These are phyloP conservation scores for Flammula alnicola DNA, from an alignment of 1,284 basidiomycete genomes.

Conservation along the genomic window DNA sequence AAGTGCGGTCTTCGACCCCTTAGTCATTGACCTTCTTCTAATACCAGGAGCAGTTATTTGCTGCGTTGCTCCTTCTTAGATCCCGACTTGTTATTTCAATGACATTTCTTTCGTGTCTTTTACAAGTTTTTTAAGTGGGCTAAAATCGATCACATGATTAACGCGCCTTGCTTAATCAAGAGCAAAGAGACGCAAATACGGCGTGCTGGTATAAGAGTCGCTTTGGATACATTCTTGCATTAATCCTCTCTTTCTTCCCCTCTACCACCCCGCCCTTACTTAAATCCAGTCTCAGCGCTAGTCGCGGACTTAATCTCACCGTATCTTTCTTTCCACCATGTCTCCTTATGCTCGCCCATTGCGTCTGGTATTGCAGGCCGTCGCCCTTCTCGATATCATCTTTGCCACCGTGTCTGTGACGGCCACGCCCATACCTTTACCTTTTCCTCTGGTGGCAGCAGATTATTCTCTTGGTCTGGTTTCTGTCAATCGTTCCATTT, in stretches of 20 bases:
- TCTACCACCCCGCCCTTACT: slow-evolving; percentile 18
- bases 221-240: not conserved
- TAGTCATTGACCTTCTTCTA: no score
- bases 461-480: slow-evolving; percentile 30
- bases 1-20: no score
- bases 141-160: not conserved
- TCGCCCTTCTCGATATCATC: slow-evolving; percentile 41
- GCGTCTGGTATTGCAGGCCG: slow-evolving; percentile 34
- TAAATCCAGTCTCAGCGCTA: slow-evolving; percentile 28
- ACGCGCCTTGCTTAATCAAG: slow-evolving; percentile 3
- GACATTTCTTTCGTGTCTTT: no score
- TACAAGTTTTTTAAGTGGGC: no score
- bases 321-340: slow-evolving; percentile 28
- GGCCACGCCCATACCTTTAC: slow-evolving; percentile 43
- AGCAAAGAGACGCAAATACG: slow-evolving; percentile 24
- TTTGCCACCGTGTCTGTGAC: slow-evolving; percentile 12
- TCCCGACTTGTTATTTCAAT: no score
- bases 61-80: no score
- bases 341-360: slow-evolving; percentile 33
- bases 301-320: slow-evolving; percentile 24
- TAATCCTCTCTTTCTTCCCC: slow-evolving; percentile 17
- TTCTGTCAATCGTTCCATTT: slow-evolving; percentile 25
- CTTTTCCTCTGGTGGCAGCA: slow-evolving; percentile 31
- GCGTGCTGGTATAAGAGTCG: slow-evolving; percentile 10
- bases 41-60: no score